Evolutionary conservation across 805 yeast species (phyloP), one percentile per base, ranked within the genome.

Genomic region (Pichia ethanolica): DNA sequence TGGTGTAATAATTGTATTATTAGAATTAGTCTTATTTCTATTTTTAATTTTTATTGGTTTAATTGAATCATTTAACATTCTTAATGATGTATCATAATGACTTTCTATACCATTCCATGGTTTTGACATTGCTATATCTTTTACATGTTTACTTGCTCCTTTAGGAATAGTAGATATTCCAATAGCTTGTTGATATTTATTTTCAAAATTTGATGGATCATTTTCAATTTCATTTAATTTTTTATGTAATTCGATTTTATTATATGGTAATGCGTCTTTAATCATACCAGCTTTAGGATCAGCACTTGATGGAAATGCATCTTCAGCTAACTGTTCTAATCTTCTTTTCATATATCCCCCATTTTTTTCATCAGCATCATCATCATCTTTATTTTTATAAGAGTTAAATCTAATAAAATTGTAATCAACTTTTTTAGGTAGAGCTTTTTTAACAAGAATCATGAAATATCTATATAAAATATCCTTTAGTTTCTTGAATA

Each of bases 51-150:
- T 56, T 43, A 57, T 30, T 6, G 77, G 80, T 51, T 70, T 74
- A 50, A 71, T 66, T 35, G 70, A 63, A 58, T 83, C 89, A 28
- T 72, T 67, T 7, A 81, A 60, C 85, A 82, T 77, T 37, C 89
- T 64, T 35, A 72, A 58, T 5, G 72, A 68, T 4, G 78, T 64
- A 47, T 80, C 87, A 6, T 65, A 54, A 1, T 59, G 59, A 4
- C 63, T 48, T 53, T 82, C 87, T 5, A 66, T 59, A 0, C 89
- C 89, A 0, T 66, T 68, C 89, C 89, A 83, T 0, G 83, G 83
- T 27, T 53, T 54, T 0, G 78, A 57, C 49, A 67, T 58, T 2
- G 88, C 88, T 9, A 72, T 63, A 2, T 77, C 80, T 42, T 67
- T 62, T 1, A 74, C 56, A 11, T 71, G 74, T 46, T 71, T 72